These are phyloP conservation scores for Trichoderma semiorbis DNA, from an alignment of 2,329 filamentous ascomycete genomes.

Conservation along the genomic window DNA sequence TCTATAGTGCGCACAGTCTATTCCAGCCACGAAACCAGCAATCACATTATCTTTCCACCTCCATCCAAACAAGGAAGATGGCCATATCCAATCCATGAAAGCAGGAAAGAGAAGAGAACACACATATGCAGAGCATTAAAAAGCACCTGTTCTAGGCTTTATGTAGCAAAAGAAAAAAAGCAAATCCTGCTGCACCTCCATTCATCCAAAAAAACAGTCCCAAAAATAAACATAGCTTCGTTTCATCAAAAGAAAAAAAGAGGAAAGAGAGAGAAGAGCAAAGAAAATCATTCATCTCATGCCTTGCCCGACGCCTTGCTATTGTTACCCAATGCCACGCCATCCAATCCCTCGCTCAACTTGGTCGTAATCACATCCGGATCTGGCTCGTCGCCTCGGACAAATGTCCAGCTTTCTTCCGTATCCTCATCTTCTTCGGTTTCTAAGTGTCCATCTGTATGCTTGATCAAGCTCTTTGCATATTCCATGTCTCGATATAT, in stretches of 20 bases:
- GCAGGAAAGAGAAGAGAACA: background rate
- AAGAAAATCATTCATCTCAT: background rate
- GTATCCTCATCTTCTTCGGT: constrained; percentile 54
- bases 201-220: background rate
- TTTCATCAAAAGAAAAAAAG: background rate
- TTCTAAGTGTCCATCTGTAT: constrained; percentile 42
- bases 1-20: constrained; percentile 9
- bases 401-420: constrained; percentile 87
- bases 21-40: background rate
- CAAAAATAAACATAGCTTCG: background rate
- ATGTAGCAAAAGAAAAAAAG: background rate
- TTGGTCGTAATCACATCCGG: constrained; percentile 42
- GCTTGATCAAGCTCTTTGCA: constrained; percentile 76
- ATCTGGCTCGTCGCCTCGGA: constrained; percentile 57
- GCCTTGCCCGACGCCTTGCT: constrained; percentile 18
- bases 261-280: background rate
- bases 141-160: background rate
- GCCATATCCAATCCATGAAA: background rate
- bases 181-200: background rate
- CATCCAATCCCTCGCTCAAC: constrained; percentile 35
- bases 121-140: background rate
- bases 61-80: background rate
- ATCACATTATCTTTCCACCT: background rate
- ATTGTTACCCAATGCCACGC: constrained; percentile 25
- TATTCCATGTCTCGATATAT: constrained; percentile 96